Evolutionary conservation across 2,329 filamentous ascomycete species (phyloP), one percentile per base, ranked within the genome.

Genomic region (Penicillium sp.): DNA sequence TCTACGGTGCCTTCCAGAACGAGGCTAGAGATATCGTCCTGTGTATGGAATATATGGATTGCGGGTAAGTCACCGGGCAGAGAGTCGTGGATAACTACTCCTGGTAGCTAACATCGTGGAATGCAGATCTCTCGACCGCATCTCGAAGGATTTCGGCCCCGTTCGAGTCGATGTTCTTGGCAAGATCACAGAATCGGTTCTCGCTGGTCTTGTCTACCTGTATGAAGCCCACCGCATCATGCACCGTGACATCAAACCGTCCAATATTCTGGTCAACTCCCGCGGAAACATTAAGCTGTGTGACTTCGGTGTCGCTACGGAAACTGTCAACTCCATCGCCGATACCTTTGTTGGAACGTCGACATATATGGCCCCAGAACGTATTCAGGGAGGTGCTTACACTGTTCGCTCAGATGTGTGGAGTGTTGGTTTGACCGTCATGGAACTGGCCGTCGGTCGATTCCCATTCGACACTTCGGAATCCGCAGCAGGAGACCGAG

Each of bases 11-110:
- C 30, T 99, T 97, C 69, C 84, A 97, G 68, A 97, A 96, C 70
- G 90, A 95, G 68, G 91, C 91, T 56, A 93, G 95, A 69, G 94
- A 99, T 76, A 95, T 99, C 52, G 95, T 97, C 64, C 93, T 99
- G 87, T 99, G 94, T 74, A 99, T 99, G 94, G 94, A 99, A 73
- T 97, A 99, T 71, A 96, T 96, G 91, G 94, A 99, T 75, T 91
- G 93, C 70, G 94, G 94, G 94, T 97, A 82, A 75, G 90, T 78
- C 23, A n/a, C 36, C 8, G 15, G 15, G 17, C 39, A 9, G 17
- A 30, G 46, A 13, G 42, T 40, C n/a, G 49, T 15, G 32, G 15
- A 46, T 51, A 37, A 43, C 52, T 13, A 10, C n/a, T 29, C 23
- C 23, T 13, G 29, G 32, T 62, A 41, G 64, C 57, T 55, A 27